Base-by-base conservation (phyloP, 805 yeast genomes). In the Wickerhamomyces xylosicus region DNA sequence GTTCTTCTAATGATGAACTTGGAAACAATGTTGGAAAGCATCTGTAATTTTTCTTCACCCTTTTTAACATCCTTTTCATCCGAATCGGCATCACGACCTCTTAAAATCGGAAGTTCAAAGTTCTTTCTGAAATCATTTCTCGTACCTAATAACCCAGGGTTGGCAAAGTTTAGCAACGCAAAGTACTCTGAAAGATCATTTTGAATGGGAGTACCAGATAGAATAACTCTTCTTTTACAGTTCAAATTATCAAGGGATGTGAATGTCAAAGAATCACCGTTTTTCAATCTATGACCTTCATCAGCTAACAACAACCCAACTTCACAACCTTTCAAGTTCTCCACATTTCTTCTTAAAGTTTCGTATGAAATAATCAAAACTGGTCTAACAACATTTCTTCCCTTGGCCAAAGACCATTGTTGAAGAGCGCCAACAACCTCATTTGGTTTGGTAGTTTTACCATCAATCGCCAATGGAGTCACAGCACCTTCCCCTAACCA, bases 201-300 rank as follows among this genome's bases (percentile, higher is more conserved):
- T 58, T 90, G 98, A 46, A 90, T 89, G 1, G 98, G 98, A 0
- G 98, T 90, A 31, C 98, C 98, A 1, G 96, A 85, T 18, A 90
- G 63, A 47, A 90, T 90, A 7, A 90, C 97, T 41, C 98, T 70
- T 52, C 98, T 69, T 37, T 80, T 77, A 55, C 95, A 90, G 37
- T 81, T 76, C 40, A 92, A 69, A n/a, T 86, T 72, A 51, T 85
- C 79, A 32, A 90, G 67, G 0, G 97, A 85, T 0, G 85, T 85
- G 50, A 87, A 90, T 0, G 98, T 92, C 39, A 81, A 71, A 1
- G 96, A 86, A 29, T 90, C 97, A 15, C 95, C 95, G 56, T 90
- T 83, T 50, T 83, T 83, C 47, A 84, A 63, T 42, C 92, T 64
- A 54, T 83, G 94, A 11, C 94, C 94, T 60, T 83, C 94, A 53